Evolutionary conservation across 768 basidiomycete genomes (phyloP).

Genomic region (Collybia nuda): DNA sequence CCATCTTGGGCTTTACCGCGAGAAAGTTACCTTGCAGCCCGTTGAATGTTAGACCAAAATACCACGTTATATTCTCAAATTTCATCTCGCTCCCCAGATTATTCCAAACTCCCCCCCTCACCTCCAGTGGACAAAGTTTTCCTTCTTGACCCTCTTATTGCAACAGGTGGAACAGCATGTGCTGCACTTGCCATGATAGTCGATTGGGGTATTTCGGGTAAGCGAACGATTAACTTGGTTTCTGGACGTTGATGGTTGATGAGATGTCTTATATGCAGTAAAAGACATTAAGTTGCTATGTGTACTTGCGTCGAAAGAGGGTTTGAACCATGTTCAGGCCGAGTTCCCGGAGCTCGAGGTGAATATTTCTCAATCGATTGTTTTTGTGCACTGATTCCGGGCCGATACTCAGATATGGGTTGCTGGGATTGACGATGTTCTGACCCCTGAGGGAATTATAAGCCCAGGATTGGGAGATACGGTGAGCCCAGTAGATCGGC

Average conservation of each 20-base stretch:
- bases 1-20: conserved; percentile 87
- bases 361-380: conserved; percentile 1
- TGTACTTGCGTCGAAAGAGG: conserved; percentile 76
- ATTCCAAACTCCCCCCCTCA: conserved; percentile 81
- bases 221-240: conserved; percentile 14
- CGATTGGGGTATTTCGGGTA: conserved; percentile 80
- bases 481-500: conserved; percentile 41
- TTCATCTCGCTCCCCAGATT: conserved; percentile 49
- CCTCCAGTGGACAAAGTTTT: conserved; percentile 83
- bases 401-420: conserved; percentile 69
- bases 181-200: conserved; percentile 86
- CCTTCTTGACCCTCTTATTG: conserved; percentile 89
- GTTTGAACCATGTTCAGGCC: conserved; percentile 62
- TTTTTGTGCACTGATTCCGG: no score
- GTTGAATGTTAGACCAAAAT: conserved; percentile 66
- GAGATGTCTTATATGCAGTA: conserved; percentile 32
- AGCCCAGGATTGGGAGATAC: conserved; percentile 91
- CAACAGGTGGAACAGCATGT: conserved; percentile 89
- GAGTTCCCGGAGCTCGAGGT: conserved; percentile 85
- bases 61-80: background rate
- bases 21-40: conserved; percentile 84
- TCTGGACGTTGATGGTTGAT: conserved; percentile 1
- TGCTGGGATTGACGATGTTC: conserved; percentile 71
- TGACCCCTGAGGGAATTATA: conserved; percentile 79
- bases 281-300: conserved; percentile 78